These are phyloP conservation scores for Dictyostelium discoideum DNA, from an alignment of 78 protist genomes.

Conservation along the genomic window dicty_2.7 NC_007091.3:1504001-1504500, in stretches of 20 bases:
- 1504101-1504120: conserved; percentile 61
- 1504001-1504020: conserved; percentile 51
- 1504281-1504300: conserved; percentile 1
- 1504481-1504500: conserved; percentile 51
- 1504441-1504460: conserved; percentile 42
- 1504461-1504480: conserved; percentile 50
- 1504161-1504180: conserved; percentile 53
- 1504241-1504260: conserved; percentile 55
- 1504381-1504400: conserved; percentile 41
- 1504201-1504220: conserved; percentile 50
- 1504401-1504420: conserved; percentile 5
- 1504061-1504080: background rate
- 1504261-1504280: conserved; percentile 33
- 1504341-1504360: conserved; percentile 20
- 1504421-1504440: conserved; percentile 24
- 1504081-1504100: background rate
- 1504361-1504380: conserved; percentile 46
- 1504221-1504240: conserved; percentile 63
- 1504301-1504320: conserved; percentile 1
- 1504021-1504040: background rate
- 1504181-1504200: conserved; percentile 49
- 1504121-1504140: conserved; percentile 4
- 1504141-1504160: conserved; percentile 71
- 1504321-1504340: conserved; percentile 11
- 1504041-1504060: no score